A percentile compares a stretch with the other conserved stretches of the same genome.
Conservation (phyloP, 83 land plant genomes). For the Picea engelmannii region DNA sequence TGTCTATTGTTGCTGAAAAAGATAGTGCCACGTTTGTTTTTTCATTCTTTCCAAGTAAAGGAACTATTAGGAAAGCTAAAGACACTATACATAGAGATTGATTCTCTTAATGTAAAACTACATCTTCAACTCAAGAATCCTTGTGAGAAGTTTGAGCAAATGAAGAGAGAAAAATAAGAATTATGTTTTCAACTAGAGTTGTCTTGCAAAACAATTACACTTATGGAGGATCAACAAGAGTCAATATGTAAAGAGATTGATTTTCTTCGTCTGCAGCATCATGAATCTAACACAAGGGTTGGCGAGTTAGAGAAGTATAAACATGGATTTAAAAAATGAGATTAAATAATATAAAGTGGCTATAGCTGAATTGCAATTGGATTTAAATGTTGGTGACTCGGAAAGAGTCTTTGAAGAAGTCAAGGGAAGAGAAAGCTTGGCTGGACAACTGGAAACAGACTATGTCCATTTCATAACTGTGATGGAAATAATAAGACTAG, state of each 20-base stretch:
- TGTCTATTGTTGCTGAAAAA: constrained; percentile 47
- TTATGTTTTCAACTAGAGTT: background rate
- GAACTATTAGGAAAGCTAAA: constrained; percentile 39
- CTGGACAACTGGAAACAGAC: constrained; percentile 20
- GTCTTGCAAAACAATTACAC: background rate
- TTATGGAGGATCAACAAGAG: background rate
- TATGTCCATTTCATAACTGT: too few species aligned
- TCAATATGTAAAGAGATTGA: background rate
- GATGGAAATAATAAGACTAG: too few species aligned
- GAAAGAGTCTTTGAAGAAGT: constrained; percentile 19
- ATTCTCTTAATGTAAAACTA: constrained; percentile 39
- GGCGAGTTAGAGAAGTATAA: background rate
- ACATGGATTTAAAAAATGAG: constrained; percentile 4
- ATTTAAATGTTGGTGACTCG: background rate
- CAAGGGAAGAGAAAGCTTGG: constrained; percentile 4
- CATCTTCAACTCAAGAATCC: constrained; percentile 4
- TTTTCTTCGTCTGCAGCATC: background rate
- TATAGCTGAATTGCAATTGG: background rate
- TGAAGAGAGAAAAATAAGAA: constrained; percentile 31
- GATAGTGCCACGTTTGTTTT: constrained; percentile 50
- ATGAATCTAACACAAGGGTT: constrained; percentile 4
- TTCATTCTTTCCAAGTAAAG: constrained; percentile 56
- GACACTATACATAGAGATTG: constrained; percentile 48
- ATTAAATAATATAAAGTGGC: background rate
- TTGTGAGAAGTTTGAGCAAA: background rate